Percentiles rank a stretch among this genome's conserved stretches.
phyloP scores from a whole-genome alignment of 192 early-diverging fungal genomes.

The Dissophora globulifera region DNA sequence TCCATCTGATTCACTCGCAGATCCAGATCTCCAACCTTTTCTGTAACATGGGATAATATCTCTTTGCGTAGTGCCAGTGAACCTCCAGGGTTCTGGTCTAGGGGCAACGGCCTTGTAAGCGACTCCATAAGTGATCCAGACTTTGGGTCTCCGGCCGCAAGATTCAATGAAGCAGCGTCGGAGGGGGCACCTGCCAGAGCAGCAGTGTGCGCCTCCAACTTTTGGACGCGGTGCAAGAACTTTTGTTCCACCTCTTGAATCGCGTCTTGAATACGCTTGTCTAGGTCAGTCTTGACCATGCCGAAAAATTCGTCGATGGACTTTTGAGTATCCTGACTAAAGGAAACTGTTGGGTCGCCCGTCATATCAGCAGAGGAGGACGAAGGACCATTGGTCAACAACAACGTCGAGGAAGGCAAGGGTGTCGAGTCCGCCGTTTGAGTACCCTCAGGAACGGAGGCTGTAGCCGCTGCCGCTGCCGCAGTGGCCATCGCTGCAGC shows the following conservation, averaged over 20 bases:
- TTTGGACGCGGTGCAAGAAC: constrained; percentile 45
- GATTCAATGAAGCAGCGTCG: background rate
- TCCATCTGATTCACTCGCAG: constrained; percentile 52
- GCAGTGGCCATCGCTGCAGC: constrained; percentile 28
- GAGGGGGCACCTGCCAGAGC: constrained; percentile 24
- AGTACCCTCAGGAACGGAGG: background rate
- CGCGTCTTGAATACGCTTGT: constrained; percentile 50
- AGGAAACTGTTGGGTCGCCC: constrained; percentile 10
- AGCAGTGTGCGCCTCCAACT: constrained; percentile 34
- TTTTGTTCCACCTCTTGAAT: constrained; percentile 54
- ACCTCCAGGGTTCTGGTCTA: constrained; percentile 37
- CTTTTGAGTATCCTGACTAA: constrained; percentile 48
- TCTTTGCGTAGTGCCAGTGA: constrained; percentile 46
- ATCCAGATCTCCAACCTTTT: constrained; percentile 50
- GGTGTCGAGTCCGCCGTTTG: constrained; percentile 36
- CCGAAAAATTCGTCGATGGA: constrained; percentile 53
- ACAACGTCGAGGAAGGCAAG: too few species aligned
- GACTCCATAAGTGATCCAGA: constrained; percentile 47
- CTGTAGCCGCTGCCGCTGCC: background rate
- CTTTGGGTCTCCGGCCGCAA: background rate
- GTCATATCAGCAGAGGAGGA: background rate
- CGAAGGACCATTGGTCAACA: too few species aligned
- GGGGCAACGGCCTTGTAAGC: constrained; percentile 23
- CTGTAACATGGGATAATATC: constrained; percentile 46
- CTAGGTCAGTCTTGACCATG: constrained; percentile 49